Base-by-base conservation (phyloP, 257 asterid genomes). In the Misopates orontium region DNA sequence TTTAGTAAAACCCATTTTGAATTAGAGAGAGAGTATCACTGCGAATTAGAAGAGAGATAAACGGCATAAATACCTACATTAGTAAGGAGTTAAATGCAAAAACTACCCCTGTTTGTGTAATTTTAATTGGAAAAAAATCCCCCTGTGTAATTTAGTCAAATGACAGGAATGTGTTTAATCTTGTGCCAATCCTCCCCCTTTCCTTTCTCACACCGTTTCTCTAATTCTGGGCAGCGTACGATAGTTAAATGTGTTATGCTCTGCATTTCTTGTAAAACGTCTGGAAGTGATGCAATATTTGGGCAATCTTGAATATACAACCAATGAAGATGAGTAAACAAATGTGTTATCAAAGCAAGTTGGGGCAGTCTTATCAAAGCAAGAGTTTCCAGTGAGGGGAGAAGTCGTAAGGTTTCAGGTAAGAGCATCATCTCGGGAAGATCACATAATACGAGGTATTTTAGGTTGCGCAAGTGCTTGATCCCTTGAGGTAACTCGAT, bases 171-270 rank as follows among this genome's bases (percentile, higher is more conserved):
- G 55, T 70, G 77, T 13, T 69, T 32, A n/a, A 78, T 70, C 59
- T 70, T 66, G 59, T 49, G 65, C 72, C 79, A 73, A 22, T 78
- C 77, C 52, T 73, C 79, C 2, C 74, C 82, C 42, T 19, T 50
- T 32, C 31, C 77, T 55, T 62, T 60, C 65, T 78, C 68, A 36
- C 74, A 78, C 10, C 65, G 51, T 8, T 12, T 45, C 51, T 45
- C 20, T n/a, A 45, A 8, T 45, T 45, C 51, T 16, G 51, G 51
- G 50, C 73, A 69, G 0, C 17, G 49, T 9, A 1, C 14, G 19
- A 77, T 69, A 0, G 14, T 12, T 42, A 53, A 36, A 1, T 8
- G 12, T 60, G 68, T 15, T 32, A 78, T 74, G 47, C 62, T 56
- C 31, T 53, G 17, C 73, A 69, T 51, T 24, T 56, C 44, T 50